Evolutionary conservation across 768 basidiomycete genomes (phyloP).

Genomic region (Leccinum longicurvipes): DNA sequence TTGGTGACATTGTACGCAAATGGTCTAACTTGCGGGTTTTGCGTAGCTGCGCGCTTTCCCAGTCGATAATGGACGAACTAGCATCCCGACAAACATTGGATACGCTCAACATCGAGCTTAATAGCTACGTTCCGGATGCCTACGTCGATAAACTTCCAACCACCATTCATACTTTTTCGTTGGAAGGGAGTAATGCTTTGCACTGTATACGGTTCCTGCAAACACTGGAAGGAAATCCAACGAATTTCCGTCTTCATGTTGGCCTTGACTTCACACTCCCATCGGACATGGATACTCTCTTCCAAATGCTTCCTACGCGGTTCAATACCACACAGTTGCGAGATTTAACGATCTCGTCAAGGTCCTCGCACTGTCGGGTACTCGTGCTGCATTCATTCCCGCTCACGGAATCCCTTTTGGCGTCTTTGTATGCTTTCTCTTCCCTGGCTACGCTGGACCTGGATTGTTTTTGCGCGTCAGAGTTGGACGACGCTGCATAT

Average conservation of each 20-base stretch:
- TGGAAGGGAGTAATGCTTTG: constrained; percentile 4
- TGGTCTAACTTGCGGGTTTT: constrained; percentile 9
- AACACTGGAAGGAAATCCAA: constrained; percentile 3
- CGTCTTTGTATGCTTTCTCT: constrained; percentile 7
- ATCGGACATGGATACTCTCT: constrained; percentile 8
- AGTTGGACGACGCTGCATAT: constrained; percentile 12
- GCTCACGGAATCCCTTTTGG: constrained; percentile 1
- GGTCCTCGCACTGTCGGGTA: not conserved
- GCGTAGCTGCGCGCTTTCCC: constrained; percentile 9
- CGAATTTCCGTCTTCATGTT: not conserved
- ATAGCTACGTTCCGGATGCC: not conserved
- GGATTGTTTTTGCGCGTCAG: constrained; percentile 6
- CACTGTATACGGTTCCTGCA: constrained; percentile 11
- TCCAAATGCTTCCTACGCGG: constrained; percentile 4
- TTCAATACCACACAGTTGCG: constrained; percentile 1
- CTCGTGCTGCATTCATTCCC: not conserved
- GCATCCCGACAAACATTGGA: not conserved
- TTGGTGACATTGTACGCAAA: constrained; percentile 7
- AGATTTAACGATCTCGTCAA: constrained; percentile 6
- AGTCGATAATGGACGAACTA: constrained; percentile 10
- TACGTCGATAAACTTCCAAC: constrained; percentile 5
- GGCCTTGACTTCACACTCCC: not conserved
- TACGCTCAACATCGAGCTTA: constrained; percentile 13
- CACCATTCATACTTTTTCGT: constrained; percentile 7
- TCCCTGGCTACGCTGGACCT: constrained; percentile 7